Evolutionary conservation across 176 grass and related monocot genomes (phyloP).

Genomic region (Tillandsia fasciculata): DNA sequence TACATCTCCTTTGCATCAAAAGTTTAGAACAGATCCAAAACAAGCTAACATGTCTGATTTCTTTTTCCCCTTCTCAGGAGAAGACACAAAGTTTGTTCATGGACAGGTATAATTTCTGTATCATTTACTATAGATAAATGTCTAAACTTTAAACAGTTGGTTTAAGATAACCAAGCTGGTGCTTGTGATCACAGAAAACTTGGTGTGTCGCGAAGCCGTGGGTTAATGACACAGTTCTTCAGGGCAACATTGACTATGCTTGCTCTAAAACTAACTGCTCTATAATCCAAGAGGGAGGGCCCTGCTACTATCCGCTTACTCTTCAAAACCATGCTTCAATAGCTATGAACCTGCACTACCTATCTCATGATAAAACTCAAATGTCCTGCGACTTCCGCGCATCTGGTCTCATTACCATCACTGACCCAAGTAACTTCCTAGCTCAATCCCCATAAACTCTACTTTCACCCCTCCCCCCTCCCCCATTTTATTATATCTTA

Average conservation of each 20-base stretch:
- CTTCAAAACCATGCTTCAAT: background rate
- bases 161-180: background rate
- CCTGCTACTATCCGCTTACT: background rate
- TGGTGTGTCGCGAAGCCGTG: slow-evolving; percentile 4
- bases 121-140: no score
- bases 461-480: no score
- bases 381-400: background rate
- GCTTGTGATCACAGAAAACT: background rate
- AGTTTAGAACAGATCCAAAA: no score
- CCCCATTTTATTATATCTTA: no score
- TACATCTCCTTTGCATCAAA: no score
- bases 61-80: no score
- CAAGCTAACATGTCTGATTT: no score
- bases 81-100: no score
- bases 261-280: background rate
- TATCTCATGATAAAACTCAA: background rate
- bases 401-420: background rate
- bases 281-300: background rate
- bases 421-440: background rate
- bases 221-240: background rate
- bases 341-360: slow-evolving; percentile 10
- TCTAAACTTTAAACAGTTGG: no score
- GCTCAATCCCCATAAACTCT: no score
- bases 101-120: no score
- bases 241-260: background rate